Evolutionary conservation across 176 grass and related monocot species (phyloP).

Genomic region (Triticum monococcum): DNA sequence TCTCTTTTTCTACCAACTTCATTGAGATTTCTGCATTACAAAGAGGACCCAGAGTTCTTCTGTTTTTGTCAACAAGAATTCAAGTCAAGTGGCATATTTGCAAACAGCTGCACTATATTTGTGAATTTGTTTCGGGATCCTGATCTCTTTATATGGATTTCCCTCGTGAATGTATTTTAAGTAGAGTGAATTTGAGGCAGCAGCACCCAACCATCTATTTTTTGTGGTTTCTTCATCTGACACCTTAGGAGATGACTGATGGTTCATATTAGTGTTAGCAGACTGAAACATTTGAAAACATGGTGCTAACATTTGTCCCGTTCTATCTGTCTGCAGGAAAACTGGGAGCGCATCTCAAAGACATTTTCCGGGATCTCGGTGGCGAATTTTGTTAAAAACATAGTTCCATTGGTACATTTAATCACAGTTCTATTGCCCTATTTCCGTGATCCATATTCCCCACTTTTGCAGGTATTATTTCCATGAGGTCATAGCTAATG

Average conservation of each 20-base stretch:
- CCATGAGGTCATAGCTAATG: slow-evolving; percentile 10
- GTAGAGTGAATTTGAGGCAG: background rate
- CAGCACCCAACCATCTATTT: background rate
- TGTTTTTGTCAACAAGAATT: background rate
- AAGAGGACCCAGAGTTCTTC: background rate
- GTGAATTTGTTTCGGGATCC: background rate
- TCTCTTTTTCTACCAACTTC: background rate
- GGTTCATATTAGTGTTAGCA: background rate
- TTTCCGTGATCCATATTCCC: background rate
- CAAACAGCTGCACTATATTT: background rate
- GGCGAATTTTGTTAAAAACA: slow-evolving; percentile 30
- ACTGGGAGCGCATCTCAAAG: slow-evolving; percentile 68
- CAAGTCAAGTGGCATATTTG: background rate
- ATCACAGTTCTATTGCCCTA: background rate
- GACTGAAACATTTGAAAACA: background rate
- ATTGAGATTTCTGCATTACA: background rate
- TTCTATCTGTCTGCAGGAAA: slow-evolving; percentile 39
- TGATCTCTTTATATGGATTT: background rate
- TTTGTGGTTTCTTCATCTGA: background rate
- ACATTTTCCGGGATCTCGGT: slow-evolving; percentile 35
- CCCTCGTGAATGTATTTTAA: background rate
- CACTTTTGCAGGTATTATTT: background rate
- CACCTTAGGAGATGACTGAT: background rate
- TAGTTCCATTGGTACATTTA: slow-evolving; percentile 46
- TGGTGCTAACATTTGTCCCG: background rate